Evolutionary conservation across 2,329 filamentous ascomycete species (phyloP).

Genomic region (Paraconiothyrium brasiliense): DNA sequence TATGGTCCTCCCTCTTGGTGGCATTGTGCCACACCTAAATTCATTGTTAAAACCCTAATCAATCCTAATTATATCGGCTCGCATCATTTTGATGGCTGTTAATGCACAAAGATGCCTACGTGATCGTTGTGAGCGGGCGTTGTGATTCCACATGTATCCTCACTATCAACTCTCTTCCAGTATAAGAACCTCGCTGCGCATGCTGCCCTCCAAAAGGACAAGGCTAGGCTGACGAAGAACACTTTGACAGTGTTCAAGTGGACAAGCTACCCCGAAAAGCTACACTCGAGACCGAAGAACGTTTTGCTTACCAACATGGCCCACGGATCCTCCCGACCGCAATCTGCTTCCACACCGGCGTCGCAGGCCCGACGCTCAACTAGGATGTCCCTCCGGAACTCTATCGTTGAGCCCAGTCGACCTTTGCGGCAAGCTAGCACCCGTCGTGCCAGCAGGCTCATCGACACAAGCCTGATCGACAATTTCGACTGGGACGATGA

Average conservation of each 20-base stretch:
- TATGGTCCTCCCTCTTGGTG: neutral
- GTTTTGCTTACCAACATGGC: slow-evolving; percentile 14
- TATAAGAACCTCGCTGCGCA: slow-evolving; percentile 1
- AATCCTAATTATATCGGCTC: slow-evolving; percentile 22
- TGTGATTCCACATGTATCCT: slow-evolving; percentile 22
- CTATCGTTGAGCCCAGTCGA: too few relatives aligned
- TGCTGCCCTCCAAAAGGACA: neutral
- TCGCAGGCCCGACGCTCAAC: slow-evolving; percentile 25
- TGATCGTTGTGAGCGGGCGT: slow-evolving; percentile 11
- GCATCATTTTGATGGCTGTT: slow-evolving; percentile 18
- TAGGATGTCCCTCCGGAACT: slow-evolving; percentile 8
- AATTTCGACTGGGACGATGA: neutral
- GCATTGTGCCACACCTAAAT: slow-evolving; percentile 14
- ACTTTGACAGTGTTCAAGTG: neutral
- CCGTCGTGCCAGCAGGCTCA: slow-evolving; percentile 12
- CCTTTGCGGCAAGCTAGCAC: neutral
- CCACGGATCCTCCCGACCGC: slow-evolving; percentile 15
- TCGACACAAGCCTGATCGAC: neutral
- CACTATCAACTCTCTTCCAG: neutral
- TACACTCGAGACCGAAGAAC: neutral
- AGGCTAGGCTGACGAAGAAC: neutral
- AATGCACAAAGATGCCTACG: slow-evolving; percentile 22
- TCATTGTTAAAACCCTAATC: slow-evolving; percentile 18
- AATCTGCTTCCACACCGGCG: slow-evolving; percentile 15
- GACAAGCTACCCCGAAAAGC: neutral